Evolutionary conservation across 1,139 yeast genomes (phyloP), one percentile per base, ranked within the genome.

Genomic region (Taiozyma sp.): DNA sequence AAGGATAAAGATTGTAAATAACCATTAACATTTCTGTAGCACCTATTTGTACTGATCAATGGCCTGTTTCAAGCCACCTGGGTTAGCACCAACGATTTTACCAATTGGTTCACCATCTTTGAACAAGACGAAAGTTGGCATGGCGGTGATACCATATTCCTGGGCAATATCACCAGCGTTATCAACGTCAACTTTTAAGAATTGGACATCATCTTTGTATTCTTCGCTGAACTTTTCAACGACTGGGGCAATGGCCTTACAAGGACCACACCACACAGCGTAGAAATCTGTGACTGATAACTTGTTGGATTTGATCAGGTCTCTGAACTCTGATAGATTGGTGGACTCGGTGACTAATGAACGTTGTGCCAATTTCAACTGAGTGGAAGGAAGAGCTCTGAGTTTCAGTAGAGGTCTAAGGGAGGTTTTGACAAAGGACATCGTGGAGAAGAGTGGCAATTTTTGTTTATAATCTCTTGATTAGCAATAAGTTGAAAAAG

Each of bases 181-280:
- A 67, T 92, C 97, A 54, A 89, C 91, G 64, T 89, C 96, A 52
- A 88, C 83, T 71, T 90, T 90, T 70, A 80, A 76, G 70, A 90
- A 89, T 64, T 81, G 81, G 46, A 83, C 86, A 51, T 71, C 69
- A 52, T 67, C 57, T 40, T 48, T 29, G 51, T 58, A 51, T 34
- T 57, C 53, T 30, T 56, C 43, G 14, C 54, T 51, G 30, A 87
- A 79, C 68, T 86, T 83, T 58, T 86, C 89, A 61, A 89, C 72
- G 59, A 83, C 70, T 54, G 97, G 97, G 36, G 92, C 81, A 69
- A 90, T 83, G 65, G 87, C 87, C 70, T 86, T 87, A 74, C 97
- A 90, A 44, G 97, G 97, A 51, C 93, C 96, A 73, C 97, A 90
- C 97, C 97, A 90, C 48, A 86, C 80, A 49, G 96, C 97, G 65